These are phyloP conservation scores for Backusella westeae DNA, from an alignment of 192 early-diverging fungal species.

Conservation along the genomic window DNA sequence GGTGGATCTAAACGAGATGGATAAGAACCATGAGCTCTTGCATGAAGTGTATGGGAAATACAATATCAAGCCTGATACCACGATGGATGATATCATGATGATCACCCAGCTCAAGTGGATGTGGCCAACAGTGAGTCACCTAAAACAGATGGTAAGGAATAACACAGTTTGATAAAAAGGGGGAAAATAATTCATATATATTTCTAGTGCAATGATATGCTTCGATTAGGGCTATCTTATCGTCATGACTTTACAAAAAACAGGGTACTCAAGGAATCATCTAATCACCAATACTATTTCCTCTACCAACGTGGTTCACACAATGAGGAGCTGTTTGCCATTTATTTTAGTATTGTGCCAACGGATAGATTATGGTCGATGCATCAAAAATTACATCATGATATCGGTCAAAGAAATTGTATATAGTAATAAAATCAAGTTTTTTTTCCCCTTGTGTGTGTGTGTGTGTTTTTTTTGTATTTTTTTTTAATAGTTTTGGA, in stretches of 20 bases:
- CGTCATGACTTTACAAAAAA: background rate
- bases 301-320: conserved; percentile 6
- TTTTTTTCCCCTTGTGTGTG: background rate
- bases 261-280: background rate
- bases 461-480: background rate
- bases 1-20: conserved; percentile 28
- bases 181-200: too few relatives aligned
- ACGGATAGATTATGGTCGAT: conserved; percentile 15
- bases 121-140: conserved; percentile 6
- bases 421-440: background rate
- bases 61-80: background rate
- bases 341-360: conserved; percentile 23
- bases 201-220: conserved; percentile 11
- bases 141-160: conserved; percentile 10
- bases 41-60: conserved; percentile 13
- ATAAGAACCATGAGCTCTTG: conserved; percentile 17
- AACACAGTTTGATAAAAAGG: too few relatives aligned
- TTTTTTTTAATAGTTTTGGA: background rate
- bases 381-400: conserved; percentile 23
- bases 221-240: background rate
- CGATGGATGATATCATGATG: background rate
- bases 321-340: conserved; percentile 8
- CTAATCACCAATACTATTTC: conserved; percentile 1
- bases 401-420: conserved; percentile 20
- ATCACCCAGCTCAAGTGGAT: background rate